These are phyloP conservation scores for Kappamyces sp. DNA, from an alignment of 192 early-diverging fungal species.

Conservation along the genomic window DNA sequence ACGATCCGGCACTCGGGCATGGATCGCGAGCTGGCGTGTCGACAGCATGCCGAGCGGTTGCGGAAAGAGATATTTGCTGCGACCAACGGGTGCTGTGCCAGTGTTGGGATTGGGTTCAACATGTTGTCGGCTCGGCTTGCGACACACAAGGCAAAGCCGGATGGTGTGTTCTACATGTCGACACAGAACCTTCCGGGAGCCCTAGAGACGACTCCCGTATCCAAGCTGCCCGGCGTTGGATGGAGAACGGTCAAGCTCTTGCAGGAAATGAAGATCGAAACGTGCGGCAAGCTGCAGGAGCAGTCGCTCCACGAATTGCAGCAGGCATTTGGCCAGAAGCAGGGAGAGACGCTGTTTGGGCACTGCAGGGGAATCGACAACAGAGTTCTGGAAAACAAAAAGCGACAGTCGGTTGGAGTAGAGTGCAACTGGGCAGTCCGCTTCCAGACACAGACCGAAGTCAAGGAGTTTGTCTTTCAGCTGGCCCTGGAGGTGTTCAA, in stretches of 20 bases:
- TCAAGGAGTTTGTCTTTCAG: conserved; percentile 60
- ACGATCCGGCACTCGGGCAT: conserved; percentile 16
- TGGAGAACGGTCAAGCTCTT: conserved; percentile 41
- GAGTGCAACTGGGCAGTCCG: conserved; percentile 87
- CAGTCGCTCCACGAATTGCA: conserved; percentile 43
- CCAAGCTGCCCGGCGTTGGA: conserved; percentile 57
- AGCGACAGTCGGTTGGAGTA: conserved; percentile 71
- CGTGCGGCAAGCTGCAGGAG: conserved; percentile 29
- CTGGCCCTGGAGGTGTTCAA: conserved; percentile 60
- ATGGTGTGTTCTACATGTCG: conserved; percentile 33
- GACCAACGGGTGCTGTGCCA: conserved; percentile 58
- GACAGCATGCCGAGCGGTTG: conserved; percentile 22
- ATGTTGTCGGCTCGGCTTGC: conserved; percentile 71
- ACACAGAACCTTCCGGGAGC: neutral
- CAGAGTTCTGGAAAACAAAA: conserved; percentile 55
- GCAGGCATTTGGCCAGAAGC: conserved; percentile 63
- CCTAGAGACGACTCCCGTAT: conserved; percentile 26
- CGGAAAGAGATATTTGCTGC: conserved; percentile 20
- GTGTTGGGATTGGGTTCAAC: conserved; percentile 71
- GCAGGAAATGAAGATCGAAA: conserved; percentile 24
- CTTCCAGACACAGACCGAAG: conserved; percentile 66
- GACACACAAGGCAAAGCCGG: conserved; percentile 67
- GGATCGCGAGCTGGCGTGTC: conserved; percentile 15
- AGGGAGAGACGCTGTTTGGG: conserved; percentile 61
- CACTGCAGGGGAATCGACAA: conserved; percentile 71